Base-by-base conservation (phyloP, 2,329 filamentous ascomycete genomes). In the Chaetoscypha palmicola region DNA sequence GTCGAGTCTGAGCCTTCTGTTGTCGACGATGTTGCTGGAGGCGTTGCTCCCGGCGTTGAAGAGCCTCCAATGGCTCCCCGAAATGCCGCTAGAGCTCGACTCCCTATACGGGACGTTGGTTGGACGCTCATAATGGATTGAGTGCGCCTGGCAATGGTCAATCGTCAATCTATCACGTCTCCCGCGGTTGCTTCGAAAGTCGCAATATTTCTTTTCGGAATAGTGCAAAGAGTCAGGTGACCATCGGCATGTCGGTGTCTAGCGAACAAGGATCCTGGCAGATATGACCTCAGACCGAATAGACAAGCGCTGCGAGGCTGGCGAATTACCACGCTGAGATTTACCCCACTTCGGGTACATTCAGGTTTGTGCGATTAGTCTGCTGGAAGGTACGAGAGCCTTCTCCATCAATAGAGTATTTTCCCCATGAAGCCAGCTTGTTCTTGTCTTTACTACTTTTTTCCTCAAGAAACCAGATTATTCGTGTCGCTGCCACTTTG, bases 101-200 rank as follows among this genome's bases (percentile, higher is more conserved):
- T 41, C 24, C 43, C 46, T 41, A 48, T 14, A 8, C 41, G 16
- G 30, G 46, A 40, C 12, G 46, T 35, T 23, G 45, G 44, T 26
- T 40, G 47, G 33, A 42, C 38, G 37, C 42, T 53, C 54, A 57
- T 55, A 46, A 35, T 49, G 46, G 20, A 44, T 17, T 43, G 34
- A 21, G 32, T 9, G 40, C 22, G 45, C 37, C 42, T 31, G 33
- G 5, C 7, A 14, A 16, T 17, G 17, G 34, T 14, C n/a, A n/a
- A n/a, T n/a, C n/a, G n/a, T n/a, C n/a, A n/a, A n/a, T n/a, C n/a
- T n/a, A n/a, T n/a, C n/a, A n/a, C n/a, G n/a, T n/a, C n/a, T n/a
- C n/a, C n/a, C n/a, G n/a, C n/a, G n/a, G n/a, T n/a, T n/a, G n/a
- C n/a, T n/a, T n/a, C 31, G 14, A 28, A 31, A 30, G 10, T 19